Evolutionary conservation across 495 filamentous ascomycete species (phyloP).

Genomic region (Penicillium atrosanguineum): DNA sequence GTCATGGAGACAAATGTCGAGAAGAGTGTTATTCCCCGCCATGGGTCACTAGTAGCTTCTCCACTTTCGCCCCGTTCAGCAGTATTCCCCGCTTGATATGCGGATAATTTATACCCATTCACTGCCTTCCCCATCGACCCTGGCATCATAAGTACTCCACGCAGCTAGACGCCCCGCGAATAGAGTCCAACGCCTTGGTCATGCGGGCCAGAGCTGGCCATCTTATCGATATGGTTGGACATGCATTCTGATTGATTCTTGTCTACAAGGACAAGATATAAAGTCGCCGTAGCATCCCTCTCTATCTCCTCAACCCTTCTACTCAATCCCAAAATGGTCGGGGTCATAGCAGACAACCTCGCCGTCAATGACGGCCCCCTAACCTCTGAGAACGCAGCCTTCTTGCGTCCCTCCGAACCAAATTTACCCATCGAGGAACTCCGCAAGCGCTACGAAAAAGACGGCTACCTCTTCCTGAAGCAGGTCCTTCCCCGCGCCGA

Average conservation of each 20-base stretch:
- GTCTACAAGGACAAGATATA: conserved; percentile 5
- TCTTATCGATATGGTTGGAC: conserved; percentile 16
- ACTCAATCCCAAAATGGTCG: conserved; percentile 24
- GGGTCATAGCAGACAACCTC: conserved; percentile 27
- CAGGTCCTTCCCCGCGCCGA: conserved; percentile 54
- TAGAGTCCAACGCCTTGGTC: neutral
- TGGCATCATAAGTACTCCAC: neutral
- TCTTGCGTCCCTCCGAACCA: conserved; percentile 42
- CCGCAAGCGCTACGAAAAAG: conserved; percentile 49
- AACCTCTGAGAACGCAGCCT: conserved; percentile 42
- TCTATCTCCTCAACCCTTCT: neutral
- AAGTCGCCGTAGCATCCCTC: neutral
- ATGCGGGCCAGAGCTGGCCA: conserved; percentile 11
- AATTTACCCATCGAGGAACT: conserved; percentile 42
- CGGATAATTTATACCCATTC: conserved; percentile 19
- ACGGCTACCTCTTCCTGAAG: conserved; percentile 63
- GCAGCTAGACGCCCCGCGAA: conserved; percentile 1
- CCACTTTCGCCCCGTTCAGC: neutral
- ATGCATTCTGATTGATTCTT: neutral
- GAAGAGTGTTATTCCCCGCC: conserved; percentile 5
- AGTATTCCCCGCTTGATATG: neutral
- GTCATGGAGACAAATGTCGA: no score
- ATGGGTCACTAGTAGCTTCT: neutral
- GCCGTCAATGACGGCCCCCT: conserved; percentile 55
- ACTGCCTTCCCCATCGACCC: neutral